Evolutionary conservation across 192 early-diverging fungal genomes (phyloP).

Genomic region (Coemansia sp.): DNA sequence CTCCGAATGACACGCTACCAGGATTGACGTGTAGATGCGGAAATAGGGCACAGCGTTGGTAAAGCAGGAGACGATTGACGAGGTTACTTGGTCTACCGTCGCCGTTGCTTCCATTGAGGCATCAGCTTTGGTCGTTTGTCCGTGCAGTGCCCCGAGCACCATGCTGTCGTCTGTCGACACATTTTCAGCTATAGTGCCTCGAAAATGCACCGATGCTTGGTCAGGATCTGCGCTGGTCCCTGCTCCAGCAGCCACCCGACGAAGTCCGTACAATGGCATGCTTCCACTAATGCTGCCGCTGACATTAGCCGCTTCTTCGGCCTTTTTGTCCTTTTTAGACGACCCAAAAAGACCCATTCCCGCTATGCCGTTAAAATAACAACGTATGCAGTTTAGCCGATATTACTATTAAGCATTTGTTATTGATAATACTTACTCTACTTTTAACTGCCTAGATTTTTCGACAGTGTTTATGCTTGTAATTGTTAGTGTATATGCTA

Average conservation of each 20-base stretch:
- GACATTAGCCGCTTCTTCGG: not conserved
- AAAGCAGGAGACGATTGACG: conserved; percentile 29
- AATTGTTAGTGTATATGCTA: not conserved
- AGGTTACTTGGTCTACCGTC: conserved; percentile 30
- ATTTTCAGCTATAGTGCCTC: not conserved
- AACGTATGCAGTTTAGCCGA: not conserved
- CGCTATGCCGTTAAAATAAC: not conserved
- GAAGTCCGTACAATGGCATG: conserved; percentile 12
- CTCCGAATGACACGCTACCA: conserved; percentile 46
- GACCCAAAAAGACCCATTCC: conserved; percentile 42
- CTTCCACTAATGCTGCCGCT: not conserved
- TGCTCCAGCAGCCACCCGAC: not conserved
- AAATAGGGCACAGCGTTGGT: conserved; percentile 30
- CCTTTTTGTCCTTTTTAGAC: conserved; percentile 28
- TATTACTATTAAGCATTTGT: no score
- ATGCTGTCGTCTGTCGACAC: conserved; percentile 10
- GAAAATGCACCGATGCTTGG: not conserved
- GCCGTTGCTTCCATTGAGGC: conserved; percentile 7
- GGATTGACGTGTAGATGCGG: conserved; percentile 45
- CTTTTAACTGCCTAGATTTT: not conserved
- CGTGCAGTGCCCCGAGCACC: conserved; percentile 6
- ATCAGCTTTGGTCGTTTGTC: not conserved
- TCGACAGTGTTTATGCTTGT: not conserved
- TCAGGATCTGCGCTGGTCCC: not conserved
- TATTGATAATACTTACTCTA: not conserved